These are phyloP conservation scores for Fusarium keratoplasticum DNA, from an alignment of 2,329 filamentous ascomycete species.

Conservation along the genomic window DNA sequence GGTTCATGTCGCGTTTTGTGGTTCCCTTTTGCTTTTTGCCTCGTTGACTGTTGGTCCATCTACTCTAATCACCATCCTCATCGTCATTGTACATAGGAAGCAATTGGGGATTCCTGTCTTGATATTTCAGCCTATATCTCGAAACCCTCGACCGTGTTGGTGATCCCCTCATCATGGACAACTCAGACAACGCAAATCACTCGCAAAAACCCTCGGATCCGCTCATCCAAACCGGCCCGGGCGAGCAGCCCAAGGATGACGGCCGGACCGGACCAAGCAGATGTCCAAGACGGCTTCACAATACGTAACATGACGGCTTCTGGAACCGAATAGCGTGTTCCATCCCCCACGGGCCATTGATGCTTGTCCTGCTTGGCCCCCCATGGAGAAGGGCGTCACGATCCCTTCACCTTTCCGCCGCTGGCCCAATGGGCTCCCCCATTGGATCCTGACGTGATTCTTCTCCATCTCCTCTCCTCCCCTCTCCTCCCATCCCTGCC, in stretches of 20 bases:
- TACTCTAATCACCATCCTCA: not conserved
- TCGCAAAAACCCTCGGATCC: constrained; percentile 17
- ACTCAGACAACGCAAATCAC: not conserved
- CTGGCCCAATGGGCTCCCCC: constrained; percentile 4
- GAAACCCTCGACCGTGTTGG: not conserved
- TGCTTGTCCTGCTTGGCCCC: not conserved
- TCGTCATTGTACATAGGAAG: constrained; percentile 17
- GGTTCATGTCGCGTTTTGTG: not conserved
- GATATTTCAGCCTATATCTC: not conserved
- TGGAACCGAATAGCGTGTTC: constrained; percentile 29
- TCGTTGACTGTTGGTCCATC: not conserved
- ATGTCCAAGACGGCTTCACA: constrained; percentile 9
- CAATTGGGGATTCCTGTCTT: not conserved
- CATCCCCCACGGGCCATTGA: constrained; percentile 29
- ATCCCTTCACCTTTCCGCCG: constrained; percentile 27
- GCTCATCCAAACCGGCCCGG: constrained; percentile 32
- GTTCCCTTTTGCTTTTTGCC: not conserved
- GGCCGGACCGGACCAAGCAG: constrained; percentile 27
- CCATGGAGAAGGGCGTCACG: constrained; percentile 29
- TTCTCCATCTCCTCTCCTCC: not conserved
- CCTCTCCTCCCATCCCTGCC: not conserved
- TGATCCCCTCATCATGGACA: constrained; percentile 9
- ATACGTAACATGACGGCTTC: constrained; percentile 43
- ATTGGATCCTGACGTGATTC: constrained; percentile 24
- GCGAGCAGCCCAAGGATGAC: constrained; percentile 23